Evolutionary conservation across 208 protist genomes (phyloP).

Genomic region (Spongospora subterranea): DNA sequence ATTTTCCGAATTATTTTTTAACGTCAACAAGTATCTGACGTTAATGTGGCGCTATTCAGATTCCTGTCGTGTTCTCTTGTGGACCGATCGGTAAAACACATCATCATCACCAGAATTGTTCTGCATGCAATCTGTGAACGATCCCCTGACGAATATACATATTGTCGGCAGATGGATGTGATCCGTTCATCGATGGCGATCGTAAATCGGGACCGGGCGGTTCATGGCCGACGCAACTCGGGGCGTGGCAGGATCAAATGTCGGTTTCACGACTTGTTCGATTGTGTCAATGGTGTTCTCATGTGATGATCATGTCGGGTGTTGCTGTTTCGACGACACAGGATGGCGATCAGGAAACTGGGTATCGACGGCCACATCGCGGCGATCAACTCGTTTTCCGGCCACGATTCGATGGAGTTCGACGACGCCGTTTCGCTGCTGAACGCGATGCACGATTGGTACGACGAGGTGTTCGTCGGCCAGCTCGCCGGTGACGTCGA

Average conservation of each 20-base stretch:
- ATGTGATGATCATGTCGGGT: too few species aligned
- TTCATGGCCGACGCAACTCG: slow-evolving; percentile 6
- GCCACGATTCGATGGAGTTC: slow-evolving; percentile 18
- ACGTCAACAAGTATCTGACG: background rate
- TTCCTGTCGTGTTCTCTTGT: slow-evolving; percentile 33
- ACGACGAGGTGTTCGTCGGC: background rate
- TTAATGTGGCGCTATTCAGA: background rate
- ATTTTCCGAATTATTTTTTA: background rate
- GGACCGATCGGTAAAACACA: slow-evolving; percentile 24
- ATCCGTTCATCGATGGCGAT: slow-evolving; percentile 55
- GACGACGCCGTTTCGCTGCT: background rate
- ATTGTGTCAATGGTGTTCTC: background rate
- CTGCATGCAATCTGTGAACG: too few species aligned
- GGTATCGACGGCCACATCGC: background rate
- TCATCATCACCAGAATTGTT: background rate
- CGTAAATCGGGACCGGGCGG: background rate
- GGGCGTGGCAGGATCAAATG: slow-evolving; percentile 19
- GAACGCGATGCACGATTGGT: slow-evolving; percentile 22
- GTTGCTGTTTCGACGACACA: background rate
- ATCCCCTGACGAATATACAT: background rate
- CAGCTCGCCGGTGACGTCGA: background rate
- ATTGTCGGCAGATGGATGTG: slow-evolving; percentile 2
- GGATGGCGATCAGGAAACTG: background rate
- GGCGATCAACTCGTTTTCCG: background rate
- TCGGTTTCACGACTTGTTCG: background rate